Conservation (phyloP, 2,329 filamentous ascomycete species). For the Sarocladiaceae sp. region DNA sequence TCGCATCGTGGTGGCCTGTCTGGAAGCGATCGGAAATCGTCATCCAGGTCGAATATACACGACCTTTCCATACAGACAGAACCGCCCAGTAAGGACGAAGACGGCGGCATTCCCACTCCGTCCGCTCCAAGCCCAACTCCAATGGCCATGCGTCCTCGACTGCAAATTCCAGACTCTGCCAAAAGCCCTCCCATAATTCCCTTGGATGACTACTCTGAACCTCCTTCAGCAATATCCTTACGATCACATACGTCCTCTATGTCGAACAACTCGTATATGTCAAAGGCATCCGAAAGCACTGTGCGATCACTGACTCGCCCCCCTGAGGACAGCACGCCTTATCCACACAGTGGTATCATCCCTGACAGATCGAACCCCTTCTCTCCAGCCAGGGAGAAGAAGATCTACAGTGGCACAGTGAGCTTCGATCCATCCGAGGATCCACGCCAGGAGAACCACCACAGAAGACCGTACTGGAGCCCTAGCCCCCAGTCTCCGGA, state of each 20-base stretch:
- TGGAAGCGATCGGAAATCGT: not conserved
- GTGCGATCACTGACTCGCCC: conserved; percentile 20
- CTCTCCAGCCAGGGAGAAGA: conserved; percentile 11
- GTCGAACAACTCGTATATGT: conserved; percentile 14
- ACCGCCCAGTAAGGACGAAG: not conserved
- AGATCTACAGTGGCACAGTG: conserved; percentile 17
- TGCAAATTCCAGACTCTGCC: conserved; percentile 20
- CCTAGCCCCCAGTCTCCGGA: not conserved
- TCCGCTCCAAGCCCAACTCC: conserved; percentile 29
- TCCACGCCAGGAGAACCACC: not conserved
- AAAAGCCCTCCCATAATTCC: not conserved
- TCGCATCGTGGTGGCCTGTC: not conserved
- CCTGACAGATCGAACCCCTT: conserved; percentile 13
- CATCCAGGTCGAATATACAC: not conserved
- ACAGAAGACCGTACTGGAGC: not conserved
- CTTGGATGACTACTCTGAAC: not conserved
- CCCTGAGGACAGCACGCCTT: conserved; percentile 24
- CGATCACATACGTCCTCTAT: conserved; percentile 15
- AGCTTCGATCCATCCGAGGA: conserved; percentile 10
- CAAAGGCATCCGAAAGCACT: conserved; percentile 17
- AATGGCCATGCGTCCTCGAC: conserved; percentile 20
- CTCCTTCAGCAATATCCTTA: conserved; percentile 1
- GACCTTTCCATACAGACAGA: not conserved
- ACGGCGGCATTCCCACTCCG: conserved; percentile 20
- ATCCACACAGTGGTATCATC: conserved; percentile 18